Conservation (phyloP, 306 rosid species). For the Crotalaria pallida region DNA sequence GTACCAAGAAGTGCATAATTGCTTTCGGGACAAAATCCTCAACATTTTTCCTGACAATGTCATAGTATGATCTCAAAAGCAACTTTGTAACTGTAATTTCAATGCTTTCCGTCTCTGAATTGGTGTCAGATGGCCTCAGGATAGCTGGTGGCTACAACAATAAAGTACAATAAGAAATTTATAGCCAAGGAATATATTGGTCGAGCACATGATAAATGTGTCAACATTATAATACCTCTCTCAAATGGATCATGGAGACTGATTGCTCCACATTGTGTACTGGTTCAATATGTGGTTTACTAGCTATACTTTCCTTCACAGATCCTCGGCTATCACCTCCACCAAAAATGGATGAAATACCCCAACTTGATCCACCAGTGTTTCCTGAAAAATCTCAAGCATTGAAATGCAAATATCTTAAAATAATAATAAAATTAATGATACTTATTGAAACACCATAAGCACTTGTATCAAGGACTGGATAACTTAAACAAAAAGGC, state of each 20-base stretch:
- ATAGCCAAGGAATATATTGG: slow-evolving; percentile 12
- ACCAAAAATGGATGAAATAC: slow-evolving; percentile 92
- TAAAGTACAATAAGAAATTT: slow-evolving; percentile 3
- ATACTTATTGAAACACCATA: neutral
- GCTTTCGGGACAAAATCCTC: slow-evolving; percentile 90
- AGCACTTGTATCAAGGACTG: slow-evolving; percentile 1
- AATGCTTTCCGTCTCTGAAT: slow-evolving; percentile 72
- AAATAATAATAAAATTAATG: neutral
- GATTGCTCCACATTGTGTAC: slow-evolving; percentile 58
- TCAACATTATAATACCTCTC: slow-evolving; percentile 53
- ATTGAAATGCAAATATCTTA: neutral
- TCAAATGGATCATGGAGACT: slow-evolving; percentile 70
- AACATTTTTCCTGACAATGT: slow-evolving; percentile 85
- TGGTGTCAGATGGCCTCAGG: slow-evolving; percentile 81
- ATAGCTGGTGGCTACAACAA: slow-evolving; percentile 77
- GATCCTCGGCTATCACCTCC: slow-evolving; percentile 60
- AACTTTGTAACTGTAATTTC: slow-evolving; percentile 80
- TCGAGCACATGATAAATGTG: slow-evolving; percentile 5
- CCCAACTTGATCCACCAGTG: slow-evolving; percentile 68
- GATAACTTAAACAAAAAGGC: neutral
- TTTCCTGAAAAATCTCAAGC: slow-evolving; percentile 43
- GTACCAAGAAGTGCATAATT: slow-evolving; percentile 98
- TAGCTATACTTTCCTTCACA: slow-evolving; percentile 48
- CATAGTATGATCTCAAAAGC: slow-evolving; percentile 86
- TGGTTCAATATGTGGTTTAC: slow-evolving; percentile 55